Evolutionary conservation across 352 stramenopile species (phyloP).

Genomic region (Blastocystis sp.): DNA sequence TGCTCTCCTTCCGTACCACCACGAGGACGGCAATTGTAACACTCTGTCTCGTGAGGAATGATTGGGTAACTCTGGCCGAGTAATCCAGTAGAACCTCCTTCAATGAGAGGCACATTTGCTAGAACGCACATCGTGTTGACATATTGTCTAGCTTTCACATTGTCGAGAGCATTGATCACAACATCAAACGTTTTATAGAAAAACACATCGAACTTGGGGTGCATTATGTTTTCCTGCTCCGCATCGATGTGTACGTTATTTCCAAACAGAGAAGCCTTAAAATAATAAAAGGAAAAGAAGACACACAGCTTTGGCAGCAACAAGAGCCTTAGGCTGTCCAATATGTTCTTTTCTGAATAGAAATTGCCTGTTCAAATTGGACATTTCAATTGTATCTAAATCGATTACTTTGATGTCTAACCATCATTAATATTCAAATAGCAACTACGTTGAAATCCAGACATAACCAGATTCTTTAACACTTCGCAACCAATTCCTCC

Average conservation of each 20-base stretch:
- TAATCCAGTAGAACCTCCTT: conserved; percentile 96
- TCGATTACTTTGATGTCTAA: conserved; percentile 75
- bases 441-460: conserved; percentile 74
- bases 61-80: conserved; percentile 77
- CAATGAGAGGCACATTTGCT: conserved; percentile 78
- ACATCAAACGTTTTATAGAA: conserved; percentile 89
- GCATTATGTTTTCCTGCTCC: conserved; percentile 95
- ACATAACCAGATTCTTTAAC: conserved; percentile 96
- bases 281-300: conserved; percentile 63
- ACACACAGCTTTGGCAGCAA: conserved; percentile 65
- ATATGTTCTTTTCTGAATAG: conserved; percentile 95
- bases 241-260: conserved; percentile 75
- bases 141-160: conserved; percentile 92
- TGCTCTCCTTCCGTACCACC: conserved; percentile 83
- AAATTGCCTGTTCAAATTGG: conserved; percentile 99
- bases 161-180: conserved; percentile 98
- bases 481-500: conserved; percentile 98
- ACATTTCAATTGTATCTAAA: conserved; percentile 99
- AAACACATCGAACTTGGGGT: conserved; percentile 69
- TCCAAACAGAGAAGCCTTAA: conserved; percentile 64
- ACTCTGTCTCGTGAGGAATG: conserved; percentile 80
- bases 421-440: conserved; percentile 67
- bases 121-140: conserved; percentile 96
- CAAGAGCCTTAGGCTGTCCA: conserved; percentile 85
- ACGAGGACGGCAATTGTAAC: conserved; percentile 95